Base-by-base conservation (phyloP, 768 basidiomycete genomes). In the Aureoboletus auriporus region DNA sequence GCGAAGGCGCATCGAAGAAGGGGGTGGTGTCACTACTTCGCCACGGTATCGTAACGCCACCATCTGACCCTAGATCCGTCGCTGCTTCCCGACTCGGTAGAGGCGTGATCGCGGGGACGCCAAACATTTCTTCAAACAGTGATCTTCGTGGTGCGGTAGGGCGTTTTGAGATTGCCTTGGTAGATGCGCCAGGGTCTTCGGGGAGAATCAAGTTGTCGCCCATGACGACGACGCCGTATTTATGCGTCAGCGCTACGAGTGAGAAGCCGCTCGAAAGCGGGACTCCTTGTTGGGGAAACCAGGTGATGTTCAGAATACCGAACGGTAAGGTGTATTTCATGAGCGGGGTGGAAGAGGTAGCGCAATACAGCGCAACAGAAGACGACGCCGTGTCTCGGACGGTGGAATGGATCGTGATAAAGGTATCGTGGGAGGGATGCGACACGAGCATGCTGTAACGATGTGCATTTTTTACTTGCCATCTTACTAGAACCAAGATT, bases 61-160 rank as follows among this genome's bases (percentile, higher is more conserved):
- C 44, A 6, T 49, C 49, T 12, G 63, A 55, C 49, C 36, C 50
- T 13, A 48, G 46, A 42, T 51, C 47, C 28, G 39, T 23, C 31
- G 42, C 49, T 28, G 47, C 16, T 37, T 57, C 52, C 27, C 39
- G 49, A 13, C 62, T 50, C 35, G 54, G 47, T 35, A 30, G 61
- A 51, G 29, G 70, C 62, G 59, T 57, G 56, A 93, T 82, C 3
- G 86, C 86, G 38, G 89, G 80, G 50, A 79, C 72, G 34, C 93
- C 93, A 61, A 95, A 96, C 60, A 94, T 89, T 60, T 94, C 92
- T 64, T 91, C 86, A 69, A 94, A 91, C 7, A 96, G 71, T 8
- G 89, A 86, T 49, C 75, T 71, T 52, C 60, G 72, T 20, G 65
- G 62, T 55, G 73, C 55, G 54, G 59, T 47, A 60, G 61, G 33